Percentiles rank a stretch among this genome's conserved stretches.
Conservation (phyloP, 768 basidiomycete genomes). For the Pholiota conissans region DNA sequence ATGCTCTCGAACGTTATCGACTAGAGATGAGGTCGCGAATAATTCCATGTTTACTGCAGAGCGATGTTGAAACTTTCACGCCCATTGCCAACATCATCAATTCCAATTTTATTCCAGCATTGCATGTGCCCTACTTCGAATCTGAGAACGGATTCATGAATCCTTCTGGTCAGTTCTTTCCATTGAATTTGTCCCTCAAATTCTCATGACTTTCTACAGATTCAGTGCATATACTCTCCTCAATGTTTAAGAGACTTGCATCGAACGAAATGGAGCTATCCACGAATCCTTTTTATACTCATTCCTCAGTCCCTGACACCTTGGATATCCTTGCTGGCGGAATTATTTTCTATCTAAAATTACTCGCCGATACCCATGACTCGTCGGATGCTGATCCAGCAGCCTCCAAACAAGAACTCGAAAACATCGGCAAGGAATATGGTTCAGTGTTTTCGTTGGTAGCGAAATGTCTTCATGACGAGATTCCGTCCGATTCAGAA, state of each 20-base stretch:
- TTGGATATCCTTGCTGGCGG: too few relatives aligned
- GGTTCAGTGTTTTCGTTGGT: not conserved
- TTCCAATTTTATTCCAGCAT: not conserved
- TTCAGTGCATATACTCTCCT: too few relatives aligned
- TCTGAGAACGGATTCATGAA: too few relatives aligned
- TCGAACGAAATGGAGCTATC: too few relatives aligned
- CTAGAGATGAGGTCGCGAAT: not conserved
- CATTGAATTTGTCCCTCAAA: too few relatives aligned
- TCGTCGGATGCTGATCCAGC: not conserved
- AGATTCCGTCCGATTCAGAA: not conserved
- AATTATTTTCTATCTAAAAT: too few relatives aligned
- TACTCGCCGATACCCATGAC: not conserved
- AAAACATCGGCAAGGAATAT: not conserved
- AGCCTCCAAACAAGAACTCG: not conserved
- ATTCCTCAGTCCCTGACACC: too few relatives aligned
- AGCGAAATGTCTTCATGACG: not conserved
- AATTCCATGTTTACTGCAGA: not conserved
- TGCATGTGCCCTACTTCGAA: not conserved
- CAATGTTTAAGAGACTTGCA: too few relatives aligned
- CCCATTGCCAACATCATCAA: not conserved
- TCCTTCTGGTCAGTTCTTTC: too few relatives aligned
- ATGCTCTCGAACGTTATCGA: not conserved
- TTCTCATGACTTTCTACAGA: too few relatives aligned
- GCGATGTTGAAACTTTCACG: not conserved
- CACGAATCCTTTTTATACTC: too few relatives aligned